Evolutionary conservation across 108 stramenopile genomes (phyloP).

Genomic region (Nitzschia sp.): DNA sequence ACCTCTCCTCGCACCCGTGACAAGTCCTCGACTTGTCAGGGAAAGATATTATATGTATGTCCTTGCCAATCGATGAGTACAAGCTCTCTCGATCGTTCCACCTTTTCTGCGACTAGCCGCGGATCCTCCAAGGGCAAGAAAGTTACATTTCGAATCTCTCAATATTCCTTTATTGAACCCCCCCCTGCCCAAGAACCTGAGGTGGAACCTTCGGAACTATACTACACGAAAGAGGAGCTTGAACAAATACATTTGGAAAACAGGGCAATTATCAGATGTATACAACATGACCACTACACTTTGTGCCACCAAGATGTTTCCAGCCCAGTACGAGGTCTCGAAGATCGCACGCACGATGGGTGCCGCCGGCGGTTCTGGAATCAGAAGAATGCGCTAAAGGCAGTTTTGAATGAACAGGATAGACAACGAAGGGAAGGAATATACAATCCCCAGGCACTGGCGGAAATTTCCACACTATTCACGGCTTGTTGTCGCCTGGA

Average conservation of each 20-base stretch:
- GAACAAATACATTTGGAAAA: background rate
- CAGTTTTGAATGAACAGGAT: slow-evolving; percentile 5
- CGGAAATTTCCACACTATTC: background rate
- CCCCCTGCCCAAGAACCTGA: background rate
- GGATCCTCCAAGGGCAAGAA: background rate
- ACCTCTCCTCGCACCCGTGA: too few species aligned
- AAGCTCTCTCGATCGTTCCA: background rate
- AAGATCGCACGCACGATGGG: background rate
- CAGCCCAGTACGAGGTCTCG: background rate
- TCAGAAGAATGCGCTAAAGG: background rate
- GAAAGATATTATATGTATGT: too few species aligned
- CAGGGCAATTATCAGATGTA: background rate
- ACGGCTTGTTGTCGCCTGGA: background rate
- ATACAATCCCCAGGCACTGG: background rate
- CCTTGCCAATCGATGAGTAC: too few species aligned
- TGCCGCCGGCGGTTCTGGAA: background rate
- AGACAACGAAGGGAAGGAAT: slow-evolving; percentile 7
- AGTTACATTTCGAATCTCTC: slow-evolving; percentile 5
- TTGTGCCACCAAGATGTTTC: background rate
- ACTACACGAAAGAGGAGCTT: slow-evolving; percentile 1
- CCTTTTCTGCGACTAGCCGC: background rate
- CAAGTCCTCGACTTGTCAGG: too few species aligned
- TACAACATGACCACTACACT: background rate
- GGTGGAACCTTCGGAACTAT: background rate
- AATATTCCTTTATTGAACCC: background rate